phyloP scores from a whole-genome alignment of 176 grass and related monocot species.

The Carex kokanica region DNA sequence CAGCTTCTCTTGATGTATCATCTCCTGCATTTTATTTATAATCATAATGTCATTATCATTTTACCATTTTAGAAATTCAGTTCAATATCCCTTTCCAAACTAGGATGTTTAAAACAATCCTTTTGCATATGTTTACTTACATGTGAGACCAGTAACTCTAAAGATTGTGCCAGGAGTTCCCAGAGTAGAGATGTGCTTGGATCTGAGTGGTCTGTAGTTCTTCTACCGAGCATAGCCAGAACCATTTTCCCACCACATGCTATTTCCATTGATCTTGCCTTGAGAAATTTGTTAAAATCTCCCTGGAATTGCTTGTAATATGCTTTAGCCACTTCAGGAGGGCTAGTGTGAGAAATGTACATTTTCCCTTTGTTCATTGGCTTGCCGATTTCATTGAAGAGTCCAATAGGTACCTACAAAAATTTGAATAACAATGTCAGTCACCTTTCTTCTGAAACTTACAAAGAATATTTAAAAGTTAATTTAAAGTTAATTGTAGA shows the following conservation, averaged over 20 bases:
- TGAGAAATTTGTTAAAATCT: slow-evolving; percentile 78
- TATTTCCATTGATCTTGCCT: slow-evolving; percentile 68
- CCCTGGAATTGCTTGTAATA: slow-evolving; percentile 83
- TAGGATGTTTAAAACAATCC: neutral
- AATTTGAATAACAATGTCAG: neutral
- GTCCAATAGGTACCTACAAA: slow-evolving; percentile 54
- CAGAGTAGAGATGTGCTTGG: slow-evolving; percentile 56
- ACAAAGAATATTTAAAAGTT: neutral
- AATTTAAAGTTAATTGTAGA: neutral
- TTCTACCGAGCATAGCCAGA: slow-evolving; percentile 72
- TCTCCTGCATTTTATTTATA: slow-evolving; percentile 34
- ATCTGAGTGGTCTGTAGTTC: slow-evolving; percentile 42
- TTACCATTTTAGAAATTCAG: neutral
- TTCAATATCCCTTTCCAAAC: neutral
- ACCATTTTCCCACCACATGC: slow-evolving; percentile 65
- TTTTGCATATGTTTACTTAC: slow-evolving; percentile 28
- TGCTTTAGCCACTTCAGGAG: slow-evolving; percentile 35
- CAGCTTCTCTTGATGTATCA: slow-evolving; percentile 67
- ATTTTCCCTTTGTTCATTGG: slow-evolving; percentile 81
- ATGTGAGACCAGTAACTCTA: slow-evolving; percentile 57
- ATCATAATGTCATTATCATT: neutral
- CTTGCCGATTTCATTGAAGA: slow-evolving; percentile 32
- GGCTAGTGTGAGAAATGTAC: slow-evolving; percentile 75
- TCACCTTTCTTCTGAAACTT: neutral
- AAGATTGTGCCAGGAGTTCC: slow-evolving; percentile 79